Evolutionary conservation across 1,139 yeast species (phyloP).

Genomic region (Nadsonia starkeyi-henricii): DNA sequence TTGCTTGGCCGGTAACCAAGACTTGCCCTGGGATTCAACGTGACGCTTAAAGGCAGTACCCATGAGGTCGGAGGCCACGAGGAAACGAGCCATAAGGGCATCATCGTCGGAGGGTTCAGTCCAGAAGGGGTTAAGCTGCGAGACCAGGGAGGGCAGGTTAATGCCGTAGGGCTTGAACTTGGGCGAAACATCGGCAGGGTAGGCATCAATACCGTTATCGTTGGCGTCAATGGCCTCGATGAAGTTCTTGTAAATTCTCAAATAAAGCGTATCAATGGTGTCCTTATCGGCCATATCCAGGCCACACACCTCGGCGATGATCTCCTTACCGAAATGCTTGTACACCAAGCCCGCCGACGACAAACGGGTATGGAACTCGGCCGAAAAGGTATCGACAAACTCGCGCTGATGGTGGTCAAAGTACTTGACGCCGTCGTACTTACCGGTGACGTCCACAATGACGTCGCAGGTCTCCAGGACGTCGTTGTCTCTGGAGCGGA

Average conservation of each 20-base stretch:
- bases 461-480: slow-evolving; percentile 83
- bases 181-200: slow-evolving; percentile 29
- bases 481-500: slow-evolving; percentile 71
- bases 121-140: slow-evolving; percentile 81
- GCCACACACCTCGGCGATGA: slow-evolving; percentile 33
- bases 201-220: slow-evolving; percentile 82
- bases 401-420: slow-evolving; percentile 95
- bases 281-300: slow-evolving; percentile 25
- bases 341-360: slow-evolving; percentile 90
- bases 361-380: slow-evolving; percentile 56
- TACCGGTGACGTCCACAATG: slow-evolving; percentile 91
- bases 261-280: slow-evolving; percentile 46
- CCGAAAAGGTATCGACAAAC: slow-evolving; percentile 45
- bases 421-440: slow-evolving; percentile 72
- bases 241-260: slow-evolving; percentile 68
- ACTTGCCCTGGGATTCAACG: slow-evolving; percentile 58
- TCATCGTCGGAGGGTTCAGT: slow-evolving; percentile 44
- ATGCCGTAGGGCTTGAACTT: slow-evolving; percentile 33
- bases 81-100: slow-evolving; percentile 52
- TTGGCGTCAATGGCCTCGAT: slow-evolving; percentile 90
- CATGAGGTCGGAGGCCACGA: slow-evolving; percentile 64
- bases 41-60: slow-evolving; percentile 62
- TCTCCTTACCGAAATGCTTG: slow-evolving; percentile 83
- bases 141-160: slow-evolving; percentile 65
- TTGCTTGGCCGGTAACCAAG: slow-evolving; percentile 86